Evolutionary conservation across 768 basidiomycete species (phyloP).

Genomic region (Agaricus subrufescens): DNA sequence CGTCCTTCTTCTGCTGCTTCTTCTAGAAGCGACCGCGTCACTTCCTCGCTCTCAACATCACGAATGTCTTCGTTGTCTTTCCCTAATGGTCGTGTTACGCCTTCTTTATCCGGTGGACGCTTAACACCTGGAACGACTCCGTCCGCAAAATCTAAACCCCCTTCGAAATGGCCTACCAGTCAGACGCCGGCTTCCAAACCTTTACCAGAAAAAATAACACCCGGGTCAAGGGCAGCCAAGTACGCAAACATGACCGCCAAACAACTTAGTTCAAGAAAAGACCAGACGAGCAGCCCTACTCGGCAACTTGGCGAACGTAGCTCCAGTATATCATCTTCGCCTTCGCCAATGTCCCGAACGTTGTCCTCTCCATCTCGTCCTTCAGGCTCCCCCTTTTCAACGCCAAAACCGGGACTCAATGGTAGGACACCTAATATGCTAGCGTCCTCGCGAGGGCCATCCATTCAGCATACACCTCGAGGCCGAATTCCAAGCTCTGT

Average conservation of each 20-base stretch:
- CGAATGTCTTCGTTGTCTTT: slow-evolving; percentile 34
- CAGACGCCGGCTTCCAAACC: slow-evolving; percentile 25
- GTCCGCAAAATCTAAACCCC: slow-evolving; percentile 24
- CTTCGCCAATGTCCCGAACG: slow-evolving; percentile 31
- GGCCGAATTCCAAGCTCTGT: slow-evolving; percentile 66
- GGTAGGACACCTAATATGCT: slow-evolving; percentile 28
- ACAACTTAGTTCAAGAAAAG: slow-evolving; percentile 55
- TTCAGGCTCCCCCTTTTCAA: slow-evolving; percentile 61
- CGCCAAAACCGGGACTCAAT: slow-evolving; percentile 51
- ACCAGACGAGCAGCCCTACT: background rate
- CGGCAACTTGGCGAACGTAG: slow-evolving; percentile 16
- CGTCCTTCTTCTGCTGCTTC: slow-evolving; percentile 83
- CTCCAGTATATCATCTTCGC: slow-evolving; percentile 23
- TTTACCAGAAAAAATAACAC: slow-evolving; percentile 53
- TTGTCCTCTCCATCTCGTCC: slow-evolving; percentile 38
- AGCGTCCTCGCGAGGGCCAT: slow-evolving; percentile 28
- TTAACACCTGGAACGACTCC: slow-evolving; percentile 34
- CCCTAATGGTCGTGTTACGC: slow-evolving; percentile 46
- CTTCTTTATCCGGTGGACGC: slow-evolving; percentile 33
- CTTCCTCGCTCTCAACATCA: slow-evolving; percentile 39
- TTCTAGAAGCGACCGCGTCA: slow-evolving; percentile 53
- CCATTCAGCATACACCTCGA: slow-evolving; percentile 53
- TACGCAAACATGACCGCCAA: slow-evolving; percentile 83
- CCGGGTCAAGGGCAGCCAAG: slow-evolving; percentile 80
- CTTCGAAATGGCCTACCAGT: slow-evolving; percentile 27